A percentile compares a stretch with the other conserved stretches of the same genome.
Conservation (phyloP, 2,329 filamentous ascomycete genomes). For the Botryotinia calthae region DNA sequence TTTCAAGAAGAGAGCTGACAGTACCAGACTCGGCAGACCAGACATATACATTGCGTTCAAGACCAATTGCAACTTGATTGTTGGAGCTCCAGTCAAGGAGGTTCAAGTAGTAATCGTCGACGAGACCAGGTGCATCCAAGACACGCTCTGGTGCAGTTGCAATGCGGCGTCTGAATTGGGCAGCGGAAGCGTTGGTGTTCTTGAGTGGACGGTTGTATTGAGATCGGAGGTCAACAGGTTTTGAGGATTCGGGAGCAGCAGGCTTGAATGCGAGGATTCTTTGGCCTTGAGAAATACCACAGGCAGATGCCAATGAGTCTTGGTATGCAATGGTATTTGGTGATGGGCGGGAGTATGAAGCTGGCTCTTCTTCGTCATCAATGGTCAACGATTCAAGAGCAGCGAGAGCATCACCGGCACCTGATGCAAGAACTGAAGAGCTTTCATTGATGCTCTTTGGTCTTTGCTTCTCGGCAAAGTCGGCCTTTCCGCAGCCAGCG, state of each 20-base stretch:
- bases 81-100: slow-evolving; percentile 96
- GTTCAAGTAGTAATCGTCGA: slow-evolving; percentile 99
- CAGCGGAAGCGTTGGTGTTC: slow-evolving; percentile 67
- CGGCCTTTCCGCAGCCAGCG: slow-evolving; percentile 78
- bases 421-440: slow-evolving; percentile 70
- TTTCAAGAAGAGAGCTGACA: slow-evolving; percentile 86
- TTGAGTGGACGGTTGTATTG: slow-evolving; percentile 98
- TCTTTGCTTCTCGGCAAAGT: slow-evolving; percentile 65
- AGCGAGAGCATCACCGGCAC: slow-evolving; percentile 71
- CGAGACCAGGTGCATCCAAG: slow-evolving; percentile 88
- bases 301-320: slow-evolving; percentile 84
- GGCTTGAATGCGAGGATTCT: slow-evolving; percentile 98
- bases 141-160: slow-evolving; percentile 94
- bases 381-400: slow-evolving; percentile 79
- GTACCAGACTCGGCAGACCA: slow-evolving; percentile 95
- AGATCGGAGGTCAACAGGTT: slow-evolving; percentile 93
- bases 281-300: slow-evolving; percentile 88
- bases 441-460: slow-evolving; percentile 70
- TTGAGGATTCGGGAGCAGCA: slow-evolving; percentile 93
- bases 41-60: slow-evolving; percentile 95
- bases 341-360: slow-evolving; percentile 72
- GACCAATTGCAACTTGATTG: slow-evolving; percentile 96
- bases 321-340: slow-evolving; percentile 90
- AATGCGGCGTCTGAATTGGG: slow-evolving; percentile 87
- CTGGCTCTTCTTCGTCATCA: slow-evolving; percentile 64